Evolutionary conservation across 2,329 filamentous ascomycete species (phyloP).

Genomic region (Microsporum canis): DNA sequence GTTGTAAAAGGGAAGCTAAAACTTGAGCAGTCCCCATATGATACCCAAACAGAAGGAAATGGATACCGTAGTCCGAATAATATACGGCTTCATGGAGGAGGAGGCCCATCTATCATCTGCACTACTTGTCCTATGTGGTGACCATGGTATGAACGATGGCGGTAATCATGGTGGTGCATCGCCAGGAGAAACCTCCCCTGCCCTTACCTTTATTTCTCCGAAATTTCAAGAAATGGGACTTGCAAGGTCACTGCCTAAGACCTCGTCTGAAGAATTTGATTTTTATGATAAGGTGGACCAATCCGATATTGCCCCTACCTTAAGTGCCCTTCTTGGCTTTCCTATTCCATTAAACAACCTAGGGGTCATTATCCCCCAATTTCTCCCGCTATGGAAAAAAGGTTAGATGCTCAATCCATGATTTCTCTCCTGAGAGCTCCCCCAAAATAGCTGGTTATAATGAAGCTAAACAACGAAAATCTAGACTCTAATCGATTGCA

Average conservation of each 20-base stretch:
- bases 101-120: constrained; percentile 63
- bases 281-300: constrained; percentile 84
- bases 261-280: constrained; percentile 58
- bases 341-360: constrained; percentile 83
- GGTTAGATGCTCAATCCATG: constrained; percentile 35
- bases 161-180: constrained; percentile 95
- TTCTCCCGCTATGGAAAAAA: constrained; percentile 64
- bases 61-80: constrained; percentile 65
- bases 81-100: constrained; percentile 65
- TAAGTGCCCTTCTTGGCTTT: constrained; percentile 76
- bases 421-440: background rate
- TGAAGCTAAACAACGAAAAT: no score
- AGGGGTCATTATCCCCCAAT: constrained; percentile 69
- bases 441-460: no score
- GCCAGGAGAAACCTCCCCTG: constrained; percentile 85
- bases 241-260: constrained; percentile 42
- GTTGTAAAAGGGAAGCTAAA: constrained; percentile 14
- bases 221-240: constrained; percentile 53
- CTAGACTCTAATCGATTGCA: constrained; percentile 38
- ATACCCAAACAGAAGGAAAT: constrained; percentile 86
- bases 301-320: constrained; percentile 81
- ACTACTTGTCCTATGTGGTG: constrained; percentile 75
- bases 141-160: constrained; percentile 99
- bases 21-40: constrained; percentile 63
- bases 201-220: constrained; percentile 80